These are phyloP conservation scores for Dryas integrifolia DNA, from an alignment of 331 rosid genomes.

Conservation along the genomic window DNA sequence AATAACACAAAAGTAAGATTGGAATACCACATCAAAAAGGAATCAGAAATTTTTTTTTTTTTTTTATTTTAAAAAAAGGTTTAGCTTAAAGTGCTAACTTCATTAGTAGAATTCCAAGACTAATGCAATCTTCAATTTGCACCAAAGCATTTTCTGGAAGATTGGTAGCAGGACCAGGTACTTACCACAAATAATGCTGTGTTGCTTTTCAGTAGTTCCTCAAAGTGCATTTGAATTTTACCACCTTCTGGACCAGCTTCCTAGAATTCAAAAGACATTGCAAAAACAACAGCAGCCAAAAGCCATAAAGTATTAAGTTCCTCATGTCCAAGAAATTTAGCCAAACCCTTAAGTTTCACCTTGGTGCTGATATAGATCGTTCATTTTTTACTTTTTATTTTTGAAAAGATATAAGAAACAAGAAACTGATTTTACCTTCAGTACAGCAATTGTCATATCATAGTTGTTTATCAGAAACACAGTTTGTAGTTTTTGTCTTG, in stretches of 20 bases:
- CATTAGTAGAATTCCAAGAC: background rate
- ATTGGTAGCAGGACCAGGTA: conserved; percentile 8
- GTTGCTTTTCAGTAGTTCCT: conserved; percentile 91
- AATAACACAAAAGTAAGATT: background rate
- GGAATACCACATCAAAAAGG: background rate
- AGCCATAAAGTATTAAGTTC: background rate
- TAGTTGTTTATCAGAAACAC: conserved; percentile 95
- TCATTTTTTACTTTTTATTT: background rate
- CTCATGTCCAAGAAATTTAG: conserved; percentile 6
- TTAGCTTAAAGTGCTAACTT: background rate
- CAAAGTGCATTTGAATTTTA: conserved; percentile 88
- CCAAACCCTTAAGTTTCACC: background rate
- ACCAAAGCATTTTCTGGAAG: background rate
- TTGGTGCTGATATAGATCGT: conserved; percentile 1
- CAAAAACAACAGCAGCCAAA: conserved; percentile 16
- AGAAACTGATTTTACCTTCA: conserved; percentile 62
- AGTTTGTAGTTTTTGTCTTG: conserved; percentile 69
- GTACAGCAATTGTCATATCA: conserved; percentile 89
- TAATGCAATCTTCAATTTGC: background rate
- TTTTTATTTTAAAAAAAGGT: background rate
- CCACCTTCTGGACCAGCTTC: conserved; percentile 96
- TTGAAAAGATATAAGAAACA: background rate
- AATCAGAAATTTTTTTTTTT: background rate
- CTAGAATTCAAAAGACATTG: conserved; percentile 41
- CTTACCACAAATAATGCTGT: conserved; percentile 90